phyloP scores from a whole-genome alignment of 768 basidiomycete genomes.

The Megacollybia marginata region DNA sequence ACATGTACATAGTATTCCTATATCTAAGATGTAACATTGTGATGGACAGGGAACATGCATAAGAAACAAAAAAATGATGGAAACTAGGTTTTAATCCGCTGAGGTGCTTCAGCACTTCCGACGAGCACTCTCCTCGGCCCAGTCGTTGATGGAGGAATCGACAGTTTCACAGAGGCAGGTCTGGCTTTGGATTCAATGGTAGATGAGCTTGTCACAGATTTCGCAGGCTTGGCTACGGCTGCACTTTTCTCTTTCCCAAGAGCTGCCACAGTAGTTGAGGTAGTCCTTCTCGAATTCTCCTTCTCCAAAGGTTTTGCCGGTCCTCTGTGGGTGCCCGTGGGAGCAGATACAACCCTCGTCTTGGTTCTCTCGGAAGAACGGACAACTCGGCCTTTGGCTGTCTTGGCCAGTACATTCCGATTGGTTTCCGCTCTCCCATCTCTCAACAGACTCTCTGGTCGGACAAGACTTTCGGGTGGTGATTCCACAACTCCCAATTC shows the following conservation, averaged over 20 bases:
- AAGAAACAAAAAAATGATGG: constrained; percentile 1
- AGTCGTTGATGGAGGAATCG: not conserved
- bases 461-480: constrained; percentile 17
- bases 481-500: constrained; percentile 38
- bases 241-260: not conserved
- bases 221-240: not conserved
- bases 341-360: constrained; percentile 8
- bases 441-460: constrained; percentile 42
- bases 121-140: constrained; percentile 62
- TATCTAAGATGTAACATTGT: not conserved
- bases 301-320: constrained; percentile 24
- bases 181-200: not conserved
- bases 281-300: constrained; percentile 23
- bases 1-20: not conserved
- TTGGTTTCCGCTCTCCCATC: constrained; percentile 40
- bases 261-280: not conserved
- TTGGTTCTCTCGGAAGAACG: constrained; percentile 26
- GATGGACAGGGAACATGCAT: constrained; percentile 3
- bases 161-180: not conserved
- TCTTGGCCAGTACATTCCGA: constrained; percentile 5
- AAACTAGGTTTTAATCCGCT: constrained; percentile 6
- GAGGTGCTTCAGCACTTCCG: constrained; percentile 59
- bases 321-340: constrained; percentile 1
- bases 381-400: constrained; percentile 13
- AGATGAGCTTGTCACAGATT: not conserved